Base-by-base conservation (phyloP, 768 basidiomycete species). In the Pulveroboletus sp. region DNA sequence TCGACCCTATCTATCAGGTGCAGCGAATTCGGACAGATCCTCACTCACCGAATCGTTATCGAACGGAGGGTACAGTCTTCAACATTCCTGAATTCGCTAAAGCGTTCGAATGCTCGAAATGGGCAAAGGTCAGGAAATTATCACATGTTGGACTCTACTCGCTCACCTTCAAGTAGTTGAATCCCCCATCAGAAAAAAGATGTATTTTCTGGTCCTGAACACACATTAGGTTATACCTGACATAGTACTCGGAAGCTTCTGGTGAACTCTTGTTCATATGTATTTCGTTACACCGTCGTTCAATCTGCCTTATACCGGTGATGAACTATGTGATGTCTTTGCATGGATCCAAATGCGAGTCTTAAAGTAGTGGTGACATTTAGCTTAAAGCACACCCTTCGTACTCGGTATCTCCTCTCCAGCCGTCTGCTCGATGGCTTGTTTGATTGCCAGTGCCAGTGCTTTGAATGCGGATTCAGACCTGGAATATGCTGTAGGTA, bases 391-490 rank as follows among this genome's bases (percentile, higher is more conserved):
- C 6, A 98, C 94, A 39, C 96, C 96, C 70, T 99, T 99, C 4
- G 96, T 98, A 63, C 91, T 93, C 0, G 95, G 95, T 28, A 97
- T 83, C 50, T 99, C 96, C 57, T 82, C 78, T 5, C 89, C 82
- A 5, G 93, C 93, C 1, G 94, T 97, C 47, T 76, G 77, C 65
- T 91, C 82, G 55, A 96, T 88, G n/a, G 96, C 96, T 69, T 97
- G 84, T 48, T 87, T 83, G 57, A 99, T 93, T 8, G 95, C 96
- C 32, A 99, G 75, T 1, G 96, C 96, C 17, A 98, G 71, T 1
- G 96, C 95, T 71, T 99, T 99, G 81, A 99, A 99, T 5, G 95
- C 93, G 4, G 94, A 93, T 70, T 99, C 96, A 11, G 94, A 84
- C 46, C 96, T 98, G 60, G 30, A 37, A 27, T 13, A 33, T 8